phyloP scores from a whole-genome alignment of 2,329 filamentous ascomycete genomes.

The Zasmidium angulare region DNA sequence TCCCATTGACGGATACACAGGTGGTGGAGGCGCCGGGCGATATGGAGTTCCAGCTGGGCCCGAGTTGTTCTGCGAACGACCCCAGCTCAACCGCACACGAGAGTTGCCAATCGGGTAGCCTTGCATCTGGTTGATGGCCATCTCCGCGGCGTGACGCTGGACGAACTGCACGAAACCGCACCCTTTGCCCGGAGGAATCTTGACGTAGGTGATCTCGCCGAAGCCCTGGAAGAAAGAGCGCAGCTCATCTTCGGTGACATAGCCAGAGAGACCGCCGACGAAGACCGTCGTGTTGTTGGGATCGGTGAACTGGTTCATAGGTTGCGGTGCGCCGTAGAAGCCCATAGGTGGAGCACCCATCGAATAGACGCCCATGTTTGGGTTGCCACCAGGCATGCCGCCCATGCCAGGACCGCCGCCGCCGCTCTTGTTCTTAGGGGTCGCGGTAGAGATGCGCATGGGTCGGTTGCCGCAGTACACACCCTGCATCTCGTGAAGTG shows the following conservation, averaged over 20 bases:
- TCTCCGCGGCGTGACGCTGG: slow-evolving; percentile 96
- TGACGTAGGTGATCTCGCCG: slow-evolving; percentile 98
- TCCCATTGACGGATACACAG: slow-evolving; percentile 67
- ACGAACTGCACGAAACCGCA: slow-evolving; percentile 99
- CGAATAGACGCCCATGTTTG: slow-evolving; percentile 63
- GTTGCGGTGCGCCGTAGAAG: slow-evolving; percentile 68
- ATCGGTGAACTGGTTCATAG: slow-evolving; percentile 99
- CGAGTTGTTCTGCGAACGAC: slow-evolving; percentile 98
- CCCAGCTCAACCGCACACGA: slow-evolving; percentile 95
- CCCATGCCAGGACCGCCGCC: slow-evolving; percentile 50
- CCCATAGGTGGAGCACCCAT: slow-evolving; percentile 70
- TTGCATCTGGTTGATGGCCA: slow-evolving; percentile 99
- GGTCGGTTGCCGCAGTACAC: slow-evolving; percentile 98
- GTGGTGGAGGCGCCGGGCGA: slow-evolving; percentile 82
- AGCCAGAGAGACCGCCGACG: slow-evolving; percentile 92
- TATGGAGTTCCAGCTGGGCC: slow-evolving; percentile 94
- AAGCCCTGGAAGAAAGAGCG: slow-evolving; percentile 99
- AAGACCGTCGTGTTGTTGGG: slow-evolving; percentile 99
- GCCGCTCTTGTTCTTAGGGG: slow-evolving; percentile 82
- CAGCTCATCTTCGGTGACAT: slow-evolving; percentile 99
- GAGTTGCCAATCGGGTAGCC: slow-evolving; percentile 99
- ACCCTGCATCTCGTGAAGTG: slow-evolving; percentile 96
- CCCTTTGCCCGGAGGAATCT: slow-evolving; percentile 98
- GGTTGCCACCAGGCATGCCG: slow-evolving; percentile 58
- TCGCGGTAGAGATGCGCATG: slow-evolving; percentile 97